Evolutionary conservation across 2,329 filamentous ascomycete species (phyloP), one percentile per base, ranked within the genome.

Genomic region (Fusarium concolor): DNA sequence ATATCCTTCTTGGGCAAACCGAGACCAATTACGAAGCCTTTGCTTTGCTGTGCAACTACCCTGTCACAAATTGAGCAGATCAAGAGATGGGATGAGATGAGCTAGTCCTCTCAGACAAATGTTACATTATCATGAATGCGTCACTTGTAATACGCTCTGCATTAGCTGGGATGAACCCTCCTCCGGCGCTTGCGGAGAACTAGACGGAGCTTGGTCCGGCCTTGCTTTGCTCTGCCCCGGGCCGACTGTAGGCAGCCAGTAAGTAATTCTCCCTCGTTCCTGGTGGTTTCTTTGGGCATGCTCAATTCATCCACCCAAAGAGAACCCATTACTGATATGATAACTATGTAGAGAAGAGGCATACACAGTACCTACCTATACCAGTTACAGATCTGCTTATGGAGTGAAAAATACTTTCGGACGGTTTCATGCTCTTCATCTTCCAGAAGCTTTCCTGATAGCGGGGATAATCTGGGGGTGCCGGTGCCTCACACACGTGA

Each of bases 11-110:
- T 66, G 28, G 61, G 51, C 24, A 62, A 56, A 24, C 65, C 65
- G 65, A 66, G 29, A 52, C 50, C 41, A 61, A 43, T 64, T 63
- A 50, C 60, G 59, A 64, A 51, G 39, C 47, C 60, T 65, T 28
- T 33, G 39, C 45, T 45, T 42, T 28, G 37, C 17, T 41, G 59
- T 64, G 61, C 44, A 58, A 51, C 61, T 43, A 58, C 46, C 61
- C 43, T 43, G 35, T 41, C 62, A 59, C 44, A 61, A 33, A 55
- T 38, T 37, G 20, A 61, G 47, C 26, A 29, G 47, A 31, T 33
- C 35, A 20, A 22, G 26, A 51, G 31, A 56, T 26, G 29, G 12
- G 11, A 31, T 62, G 37, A 33, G 31, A 12, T 47, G 22, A 24
- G 22, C 22, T 24, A 24, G 9, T 26, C 26, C 5, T 26, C 26